A percentile compares a stretch with the other conserved stretches of the same genome.
These are phyloP conservation scores for Aspergillus brunneoviolaceus DNA, from an alignment of 2,329 filamentous ascomycete species.

Conservation along the genomic window DNA sequence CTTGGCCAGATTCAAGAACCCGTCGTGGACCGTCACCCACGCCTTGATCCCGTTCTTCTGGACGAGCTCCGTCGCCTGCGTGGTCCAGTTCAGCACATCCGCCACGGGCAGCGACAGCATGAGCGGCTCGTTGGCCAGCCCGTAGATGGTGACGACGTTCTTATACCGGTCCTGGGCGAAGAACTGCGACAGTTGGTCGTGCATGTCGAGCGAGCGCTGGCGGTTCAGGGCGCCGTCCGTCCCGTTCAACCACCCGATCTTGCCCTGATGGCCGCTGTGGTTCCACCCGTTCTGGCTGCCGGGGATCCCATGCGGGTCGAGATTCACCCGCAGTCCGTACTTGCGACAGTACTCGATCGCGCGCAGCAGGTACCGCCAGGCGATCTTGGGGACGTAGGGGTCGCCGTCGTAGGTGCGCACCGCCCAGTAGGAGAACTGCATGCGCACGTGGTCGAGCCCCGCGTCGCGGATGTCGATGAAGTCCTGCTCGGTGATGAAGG, in stretches of 20 bases:
- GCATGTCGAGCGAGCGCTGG: slow-evolving; percentile 79
- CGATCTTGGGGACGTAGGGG: slow-evolving; percentile 80
- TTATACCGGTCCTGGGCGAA: slow-evolving; percentile 91
- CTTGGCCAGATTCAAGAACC: slow-evolving; percentile 85
- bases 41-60: slow-evolving; percentile 72
- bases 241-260: slow-evolving; percentile 88
- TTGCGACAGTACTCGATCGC: slow-evolving; percentile 92
- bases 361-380: slow-evolving; percentile 90
- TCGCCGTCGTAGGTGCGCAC: slow-evolving; percentile 81
- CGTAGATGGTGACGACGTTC: slow-evolving; percentile 89
- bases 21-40: slow-evolving; percentile 85
- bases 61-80: slow-evolving; percentile 68
- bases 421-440: slow-evolving; percentile 94
- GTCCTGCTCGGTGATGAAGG: slow-evolving; percentile 79
- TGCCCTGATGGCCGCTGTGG: slow-evolving; percentile 80
- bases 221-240: slow-evolving; percentile 75
- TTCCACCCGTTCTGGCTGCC: slow-evolving; percentile 98
- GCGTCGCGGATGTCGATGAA: slow-evolving; percentile 83
- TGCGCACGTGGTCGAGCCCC: slow-evolving; percentile 94
- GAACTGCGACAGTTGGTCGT: slow-evolving; percentile 83
- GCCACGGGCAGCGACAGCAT: slow-evolving; percentile 70
- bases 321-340: slow-evolving; percentile 85
- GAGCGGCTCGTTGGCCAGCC: slow-evolving; percentile 88
- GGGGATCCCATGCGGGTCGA: slow-evolving; percentile 88
- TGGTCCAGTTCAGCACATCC: slow-evolving; percentile 77